These are phyloP conservation scores for Papilionanthe hybrid DNA, from an alignment of 116 monocot genomes.

Conservation along the genomic window DNA sequence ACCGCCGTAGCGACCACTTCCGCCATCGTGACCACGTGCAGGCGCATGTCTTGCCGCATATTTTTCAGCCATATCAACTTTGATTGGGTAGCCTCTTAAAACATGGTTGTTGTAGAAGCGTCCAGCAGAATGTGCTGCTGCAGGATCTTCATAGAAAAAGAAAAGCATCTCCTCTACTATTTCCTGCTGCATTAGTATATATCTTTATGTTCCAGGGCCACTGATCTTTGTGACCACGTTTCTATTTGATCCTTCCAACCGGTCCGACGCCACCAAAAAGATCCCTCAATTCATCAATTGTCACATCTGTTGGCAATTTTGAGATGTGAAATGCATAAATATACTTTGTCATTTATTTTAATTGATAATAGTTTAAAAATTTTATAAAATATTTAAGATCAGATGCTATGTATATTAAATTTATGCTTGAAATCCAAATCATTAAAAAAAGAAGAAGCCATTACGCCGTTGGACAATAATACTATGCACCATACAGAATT, in stretches of 20 bases:
- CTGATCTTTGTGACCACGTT: slow-evolving; percentile 95
- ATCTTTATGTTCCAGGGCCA: slow-evolving; percentile 99
- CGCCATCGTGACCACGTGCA: slow-evolving; percentile 67
- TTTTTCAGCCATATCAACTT: slow-evolving; percentile 96
- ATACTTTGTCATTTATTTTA: too few species aligned
- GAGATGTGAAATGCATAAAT: slow-evolving; percentile 97
- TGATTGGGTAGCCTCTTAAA: slow-evolving; percentile 75
- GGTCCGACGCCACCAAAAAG: slow-evolving; percentile 95
- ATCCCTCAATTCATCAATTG: slow-evolving; percentile 68
- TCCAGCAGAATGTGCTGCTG: slow-evolving; percentile 98
- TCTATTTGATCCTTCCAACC: slow-evolving; percentile 96
- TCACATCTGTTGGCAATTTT: slow-evolving; percentile 91
- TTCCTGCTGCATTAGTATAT: slow-evolving; percentile 84
- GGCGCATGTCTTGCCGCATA: slow-evolving; percentile 75
- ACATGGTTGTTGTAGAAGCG: slow-evolving; percentile 90
- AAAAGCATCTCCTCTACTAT: slow-evolving; percentile 88
- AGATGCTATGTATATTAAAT: too few species aligned
- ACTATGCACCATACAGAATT: too few species aligned
- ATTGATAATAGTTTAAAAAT: too few species aligned
- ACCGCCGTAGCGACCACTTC: too few species aligned
- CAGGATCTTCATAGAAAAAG: slow-evolving; percentile 96
- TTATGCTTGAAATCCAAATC: too few species aligned
- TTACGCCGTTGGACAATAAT: too few species aligned
- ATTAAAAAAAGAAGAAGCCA: too few species aligned
- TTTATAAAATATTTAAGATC: too few species aligned